Evolutionary conservation across 2,329 filamentous ascomycete genomes (phyloP).

Genomic region (Dactylellina cionopaga): DNA sequence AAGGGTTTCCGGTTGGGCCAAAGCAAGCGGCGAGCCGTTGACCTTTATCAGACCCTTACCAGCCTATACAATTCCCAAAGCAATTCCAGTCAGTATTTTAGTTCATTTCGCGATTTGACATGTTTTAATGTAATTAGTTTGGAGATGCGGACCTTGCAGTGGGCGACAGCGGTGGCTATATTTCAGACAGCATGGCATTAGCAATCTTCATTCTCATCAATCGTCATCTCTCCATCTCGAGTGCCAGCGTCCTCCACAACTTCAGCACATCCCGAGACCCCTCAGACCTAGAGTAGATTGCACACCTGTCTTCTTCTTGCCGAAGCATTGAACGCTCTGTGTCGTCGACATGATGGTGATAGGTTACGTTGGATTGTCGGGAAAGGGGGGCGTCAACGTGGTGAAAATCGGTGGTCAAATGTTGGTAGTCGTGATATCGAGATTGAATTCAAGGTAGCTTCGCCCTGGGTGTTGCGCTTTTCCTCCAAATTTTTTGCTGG

Average conservation of each 20-base stretch:
- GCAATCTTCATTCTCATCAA: slow-evolving; percentile 56
- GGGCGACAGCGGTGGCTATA: slow-evolving; percentile 82
- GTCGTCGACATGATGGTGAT: slow-evolving; percentile 73
- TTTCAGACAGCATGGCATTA: slow-evolving; percentile 58
- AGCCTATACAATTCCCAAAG: slow-evolving; percentile 64
- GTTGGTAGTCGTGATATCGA: slow-evolving; percentile 45
- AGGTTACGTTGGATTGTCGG: slow-evolving; percentile 34
- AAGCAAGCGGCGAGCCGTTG: slow-evolving; percentile 93
- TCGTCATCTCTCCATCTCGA: slow-evolving; percentile 11
- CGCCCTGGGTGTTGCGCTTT: slow-evolving; percentile 39
- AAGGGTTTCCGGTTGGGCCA: slow-evolving; percentile 95
- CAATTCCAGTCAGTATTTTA: slow-evolving; percentile 14
- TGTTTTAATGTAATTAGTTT: slow-evolving; percentile 12
- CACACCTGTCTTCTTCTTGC: slow-evolving; percentile 88
- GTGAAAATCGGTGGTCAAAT: slow-evolving; percentile 10
- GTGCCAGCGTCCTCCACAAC: neutral
- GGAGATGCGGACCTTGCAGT: slow-evolving; percentile 79
- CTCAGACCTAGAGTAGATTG: slow-evolving; percentile 44
- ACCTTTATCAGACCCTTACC: slow-evolving; percentile 96
- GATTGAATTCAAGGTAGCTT: slow-evolving; percentile 47
- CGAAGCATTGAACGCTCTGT: slow-evolving; percentile 96
- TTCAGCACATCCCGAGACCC: neutral
- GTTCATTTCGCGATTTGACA: slow-evolving; percentile 44
- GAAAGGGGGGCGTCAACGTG: slow-evolving; percentile 21
- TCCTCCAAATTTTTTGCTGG: slow-evolving; percentile 39